A percentile compares a stretch with the other conserved stretches of the same genome.
Evolutionary conservation across 495 filamentous ascomycete genomes (phyloP).

Genomic region (Antarctomyces pellizariae): DNA sequence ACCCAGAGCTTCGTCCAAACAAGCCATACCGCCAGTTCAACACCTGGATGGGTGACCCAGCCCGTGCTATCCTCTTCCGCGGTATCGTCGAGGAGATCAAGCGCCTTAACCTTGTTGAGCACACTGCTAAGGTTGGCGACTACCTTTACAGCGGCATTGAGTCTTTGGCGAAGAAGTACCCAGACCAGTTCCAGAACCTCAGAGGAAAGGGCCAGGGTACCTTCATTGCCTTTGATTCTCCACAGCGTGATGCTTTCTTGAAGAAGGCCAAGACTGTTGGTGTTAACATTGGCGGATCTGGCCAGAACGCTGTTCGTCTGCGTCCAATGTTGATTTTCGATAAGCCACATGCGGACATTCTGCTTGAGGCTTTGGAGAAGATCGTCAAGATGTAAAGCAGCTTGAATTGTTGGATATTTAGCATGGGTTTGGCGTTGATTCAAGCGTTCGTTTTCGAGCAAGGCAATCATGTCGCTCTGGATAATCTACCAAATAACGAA

Average conservation of each 20-base stretch:
- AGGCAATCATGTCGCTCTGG: too few species aligned
- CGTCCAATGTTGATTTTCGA: slow-evolving; percentile 94
- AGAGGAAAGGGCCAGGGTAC: slow-evolving; percentile 88
- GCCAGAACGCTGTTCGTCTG: slow-evolving; percentile 56
- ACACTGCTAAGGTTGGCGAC: slow-evolving; percentile 61
- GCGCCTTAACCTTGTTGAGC: slow-evolving; percentile 49
- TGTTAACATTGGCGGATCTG: slow-evolving; percentile 84
- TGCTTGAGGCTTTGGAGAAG: slow-evolving; percentile 42
- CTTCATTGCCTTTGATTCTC: slow-evolving; percentile 90
- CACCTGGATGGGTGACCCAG: slow-evolving; percentile 98
- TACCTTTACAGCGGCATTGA: slow-evolving; percentile 60
- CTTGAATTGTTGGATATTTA: too few species aligned
- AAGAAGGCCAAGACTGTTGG: slow-evolving; percentile 60
- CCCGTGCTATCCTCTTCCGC: slow-evolving; percentile 71
- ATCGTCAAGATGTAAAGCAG: slow-evolving; percentile 35
- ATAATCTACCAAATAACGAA: too few species aligned
- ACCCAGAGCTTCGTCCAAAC: slow-evolving; percentile 74
- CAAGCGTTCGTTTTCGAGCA: too few species aligned
- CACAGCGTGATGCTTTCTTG: slow-evolving; percentile 64
- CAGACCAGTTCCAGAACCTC: slow-evolving; percentile 67
- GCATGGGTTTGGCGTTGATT: too few species aligned
- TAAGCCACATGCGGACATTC: slow-evolving; percentile 56
- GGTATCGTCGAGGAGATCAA: slow-evolving; percentile 83
- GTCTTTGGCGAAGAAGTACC: slow-evolving; percentile 46
- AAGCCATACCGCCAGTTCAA: slow-evolving; percentile 99